Percentiles rank a stretch among this genome's conserved stretches.
These are phyloP conservation scores for Hypoxylon lenormandii DNA, from an alignment of 495 filamentous ascomycete genomes.

Conservation along the genomic window DNA sequence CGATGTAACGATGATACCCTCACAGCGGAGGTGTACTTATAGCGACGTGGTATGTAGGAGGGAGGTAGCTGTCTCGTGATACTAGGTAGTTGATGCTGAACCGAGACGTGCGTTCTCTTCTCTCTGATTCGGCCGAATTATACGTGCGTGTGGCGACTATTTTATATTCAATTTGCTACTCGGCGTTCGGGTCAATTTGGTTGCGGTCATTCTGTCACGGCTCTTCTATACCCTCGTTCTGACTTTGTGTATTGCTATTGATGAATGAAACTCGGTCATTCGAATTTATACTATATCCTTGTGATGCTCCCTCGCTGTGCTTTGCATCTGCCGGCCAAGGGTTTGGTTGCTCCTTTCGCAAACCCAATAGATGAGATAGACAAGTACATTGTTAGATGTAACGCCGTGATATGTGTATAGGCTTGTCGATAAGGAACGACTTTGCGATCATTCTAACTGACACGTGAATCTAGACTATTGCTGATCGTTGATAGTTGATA, in stretches of 20 bases:
- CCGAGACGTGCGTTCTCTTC: background rate
- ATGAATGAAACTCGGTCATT: background rate
- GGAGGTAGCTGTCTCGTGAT: background rate
- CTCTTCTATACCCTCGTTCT: background rate
- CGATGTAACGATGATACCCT: constrained; percentile 31
- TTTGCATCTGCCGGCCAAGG: constrained; percentile 20
- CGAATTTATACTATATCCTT: constrained; percentile 5
- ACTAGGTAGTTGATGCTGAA: background rate
- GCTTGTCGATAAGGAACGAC: constrained; percentile 18
- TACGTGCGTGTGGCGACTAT: constrained; percentile 18
- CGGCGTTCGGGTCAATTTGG: constrained; percentile 21
- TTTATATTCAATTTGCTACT: constrained; percentile 30
- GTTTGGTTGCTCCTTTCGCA: constrained; percentile 9
- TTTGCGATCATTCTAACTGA: constrained; percentile 7
- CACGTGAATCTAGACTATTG: background rate
- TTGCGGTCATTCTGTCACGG: constrained; percentile 3
- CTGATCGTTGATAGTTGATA: background rate
- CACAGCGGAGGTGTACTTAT: constrained; percentile 18
- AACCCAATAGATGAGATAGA: background rate
- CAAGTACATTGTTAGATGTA: constrained; percentile 6
- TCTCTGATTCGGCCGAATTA: constrained; percentile 7
- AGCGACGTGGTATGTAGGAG: background rate
- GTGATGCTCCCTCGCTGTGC: background rate
- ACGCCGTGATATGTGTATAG: constrained; percentile 7
- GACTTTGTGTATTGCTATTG: background rate